Base-by-base conservation (phyloP, 1,284 basidiomycete genomes). In the Sanguinoderma infundibulare region DNA sequence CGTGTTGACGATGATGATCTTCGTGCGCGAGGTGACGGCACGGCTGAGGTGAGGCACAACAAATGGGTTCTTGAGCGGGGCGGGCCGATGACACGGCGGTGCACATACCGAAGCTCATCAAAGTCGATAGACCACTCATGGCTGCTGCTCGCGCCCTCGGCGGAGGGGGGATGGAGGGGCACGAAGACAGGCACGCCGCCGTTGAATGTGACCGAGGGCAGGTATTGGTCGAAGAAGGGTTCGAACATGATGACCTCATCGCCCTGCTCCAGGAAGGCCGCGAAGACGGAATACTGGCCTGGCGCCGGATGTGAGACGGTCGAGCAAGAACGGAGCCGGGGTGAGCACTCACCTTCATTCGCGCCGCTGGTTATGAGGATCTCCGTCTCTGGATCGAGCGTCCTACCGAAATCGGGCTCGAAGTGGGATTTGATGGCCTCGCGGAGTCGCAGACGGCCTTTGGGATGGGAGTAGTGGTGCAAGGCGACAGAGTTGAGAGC, bases 231-330 rank as follows among this genome's bases (percentile, higher is more conserved):
- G 73, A 98, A 98, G 83, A 95, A 96, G 5, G 95, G 97, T 78
- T 99, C 98, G 72, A 99, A 96, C 83, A 98, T 89, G 75, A 99
- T 96, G 63, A 99, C 98, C 77, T 98, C 97, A 74, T 99, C 98
- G 8, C 91, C 95, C 38, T 87, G 82, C 65, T 97, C 89, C 51
- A 96, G 77, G 79, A 96, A 97, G 0, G 96, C 96, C 22, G 87
- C 85, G 70, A 96, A 90, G 59, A 95, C 91, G 54, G 95, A 89
- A 75, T 96, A 98, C 80, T 95, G 92, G 24, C 95, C 95, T 94
- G 73, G 22, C 26, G 46, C 42, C 30, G 38, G 35, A 32, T 17
- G 42, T 53, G 28, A 55, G 52, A n/a, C n/a, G n/a, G n/a, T n/a
- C n/a, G n/a, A n/a, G n/a, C n/a, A n/a, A n/a, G n/a, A n/a, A n/a